Evolutionary conservation across 2,329 filamentous ascomycete genomes (phyloP), one percentile per base, ranked within the genome.

Genomic region (Drechslera avenae): DNA sequence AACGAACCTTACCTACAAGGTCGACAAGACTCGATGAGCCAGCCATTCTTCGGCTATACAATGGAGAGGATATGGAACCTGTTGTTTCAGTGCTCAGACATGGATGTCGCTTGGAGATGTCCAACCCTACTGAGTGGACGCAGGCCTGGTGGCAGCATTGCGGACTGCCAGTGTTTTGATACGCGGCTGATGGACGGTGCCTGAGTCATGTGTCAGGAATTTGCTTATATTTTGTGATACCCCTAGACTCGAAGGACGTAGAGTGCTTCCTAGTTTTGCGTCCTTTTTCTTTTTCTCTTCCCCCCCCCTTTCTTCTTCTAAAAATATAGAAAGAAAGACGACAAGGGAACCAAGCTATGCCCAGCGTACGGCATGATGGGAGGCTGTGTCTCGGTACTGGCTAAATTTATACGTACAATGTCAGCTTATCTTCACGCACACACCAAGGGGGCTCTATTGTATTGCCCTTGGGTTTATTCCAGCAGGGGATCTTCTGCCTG

Each of bases 131-230:
- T 68, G 31, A 69, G 65, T 46, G 58, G 60, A 18, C 59, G 52
- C 51, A 56, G 66, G 14, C 43, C 56, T 21, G 66, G 64, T 13
- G 67, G 65, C 8, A 50, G 51, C 40, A 52, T 63, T 39, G 46
- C 39, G 8, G 65, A 70, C 52, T 70, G 67, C 31, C 66, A 68
- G 44, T 70, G 66, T 49, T 62, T 69, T 31, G 67, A 70, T 46
- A 39, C 48, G 17, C 43, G 36, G 37, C 57, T 56, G 37, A 30
- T 49, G 21, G 28, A 17, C 14, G 26, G 37, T 28, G 16, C 35
- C 35, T 42, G 39, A 16, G 16, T 33, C 30, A 12, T 28, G 32
- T 16, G 8, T 23, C 16, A 33, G 13, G 16, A 19, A 33, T 52
- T 44, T 52, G 26, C 43, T 42, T 43, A 13, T 42, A 35, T 47